Conservation (phyloP, 805 yeast species). For the Starmera amethionina region DNA sequence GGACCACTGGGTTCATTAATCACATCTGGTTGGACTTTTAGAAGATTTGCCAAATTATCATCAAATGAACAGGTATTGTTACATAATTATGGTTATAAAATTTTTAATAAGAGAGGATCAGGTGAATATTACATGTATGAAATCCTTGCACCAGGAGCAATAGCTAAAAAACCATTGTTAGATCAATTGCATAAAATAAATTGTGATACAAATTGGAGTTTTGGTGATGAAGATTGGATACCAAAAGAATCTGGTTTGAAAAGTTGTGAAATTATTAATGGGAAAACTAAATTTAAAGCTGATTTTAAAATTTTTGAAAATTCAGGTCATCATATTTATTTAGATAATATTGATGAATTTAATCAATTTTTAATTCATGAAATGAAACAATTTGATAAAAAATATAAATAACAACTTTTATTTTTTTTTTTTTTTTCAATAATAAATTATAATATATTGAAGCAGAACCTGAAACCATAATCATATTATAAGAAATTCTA, state of each 20-base stretch:
- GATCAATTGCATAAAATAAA: constrained; percentile 31
- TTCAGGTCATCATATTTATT: constrained; percentile 73
- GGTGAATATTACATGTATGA: constrained; percentile 90
- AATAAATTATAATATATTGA: no score
- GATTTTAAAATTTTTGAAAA: constrained; percentile 35
- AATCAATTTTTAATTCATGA: constrained; percentile 41
- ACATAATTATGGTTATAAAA: constrained; percentile 74
- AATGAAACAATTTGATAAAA: constrained; percentile 28
- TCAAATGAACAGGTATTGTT: constrained; percentile 37
- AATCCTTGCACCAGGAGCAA: constrained; percentile 83
- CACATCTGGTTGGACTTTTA: constrained; percentile 81
- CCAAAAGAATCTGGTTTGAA: constrained; percentile 27
- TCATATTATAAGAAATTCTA: no score
- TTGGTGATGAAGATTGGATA: constrained; percentile 77
- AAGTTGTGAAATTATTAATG: constrained; percentile 19
- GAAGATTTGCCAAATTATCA: constrained; percentile 61
- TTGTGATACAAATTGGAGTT: constrained; percentile 70
- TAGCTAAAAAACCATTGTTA: constrained; percentile 67
- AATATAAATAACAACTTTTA: no score
- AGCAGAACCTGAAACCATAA: no score
- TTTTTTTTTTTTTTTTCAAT: no score
- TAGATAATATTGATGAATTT: constrained; percentile 52
- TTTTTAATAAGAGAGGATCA: constrained; percentile 80
- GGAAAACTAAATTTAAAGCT: constrained; percentile 15
- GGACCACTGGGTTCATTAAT: constrained; percentile 80